A percentile compares a stretch with the other conserved stretches of the same genome.
Evolutionary conservation across 2,329 filamentous ascomycete species (phyloP).

Genomic region (Sordariomycetes sp.): DNA sequence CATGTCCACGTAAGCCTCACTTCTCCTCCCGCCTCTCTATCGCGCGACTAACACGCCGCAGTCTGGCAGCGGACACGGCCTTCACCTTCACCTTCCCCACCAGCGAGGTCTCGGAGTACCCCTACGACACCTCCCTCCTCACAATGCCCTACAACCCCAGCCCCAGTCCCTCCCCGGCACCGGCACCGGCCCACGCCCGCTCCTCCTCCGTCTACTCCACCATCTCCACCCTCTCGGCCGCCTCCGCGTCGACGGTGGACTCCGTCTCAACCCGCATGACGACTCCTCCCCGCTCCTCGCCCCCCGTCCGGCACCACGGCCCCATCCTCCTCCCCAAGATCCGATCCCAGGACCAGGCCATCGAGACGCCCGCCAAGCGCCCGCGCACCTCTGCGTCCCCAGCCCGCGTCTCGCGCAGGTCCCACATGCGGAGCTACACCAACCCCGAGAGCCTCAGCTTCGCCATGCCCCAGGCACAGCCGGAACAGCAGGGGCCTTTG

Average conservation of each 20-base stretch:
- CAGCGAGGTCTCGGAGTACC: conserved; percentile 35
- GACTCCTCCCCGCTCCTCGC: conserved; percentile 47
- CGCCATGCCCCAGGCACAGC: conserved; percentile 15
- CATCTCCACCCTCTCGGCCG: conserved; percentile 34
- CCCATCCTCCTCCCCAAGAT: conserved; percentile 77
- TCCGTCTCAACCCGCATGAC: conserved; percentile 50
- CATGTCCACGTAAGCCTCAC: conserved; percentile 22
- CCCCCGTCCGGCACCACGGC: conserved; percentile 66
- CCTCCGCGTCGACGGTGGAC: conserved; percentile 41
- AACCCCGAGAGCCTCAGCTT: conserved; percentile 43
- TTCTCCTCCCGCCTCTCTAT: not conserved
- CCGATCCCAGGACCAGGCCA: conserved; percentile 68
- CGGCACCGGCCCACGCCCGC: conserved; percentile 46
- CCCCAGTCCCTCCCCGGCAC: too few species aligned
- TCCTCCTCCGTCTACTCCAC: conserved; percentile 47
- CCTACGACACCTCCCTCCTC: conserved; percentile 42
- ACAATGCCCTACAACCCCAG: conserved; percentile 35
- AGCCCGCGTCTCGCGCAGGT: conserved; percentile 10
- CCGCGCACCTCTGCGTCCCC: conserved; percentile 38
- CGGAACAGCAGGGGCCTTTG: conserved; percentile 11
- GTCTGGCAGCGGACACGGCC: conserved; percentile 48
- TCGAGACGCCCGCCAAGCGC: conserved; percentile 39
- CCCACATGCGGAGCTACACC: conserved; percentile 45
- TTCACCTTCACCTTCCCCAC: conserved; percentile 47
- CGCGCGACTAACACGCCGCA: conserved; percentile 15